Evolutionary conservation across 2,329 filamentous ascomycete genomes (phyloP).

Genomic region (Penicillium sp.): DNA sequence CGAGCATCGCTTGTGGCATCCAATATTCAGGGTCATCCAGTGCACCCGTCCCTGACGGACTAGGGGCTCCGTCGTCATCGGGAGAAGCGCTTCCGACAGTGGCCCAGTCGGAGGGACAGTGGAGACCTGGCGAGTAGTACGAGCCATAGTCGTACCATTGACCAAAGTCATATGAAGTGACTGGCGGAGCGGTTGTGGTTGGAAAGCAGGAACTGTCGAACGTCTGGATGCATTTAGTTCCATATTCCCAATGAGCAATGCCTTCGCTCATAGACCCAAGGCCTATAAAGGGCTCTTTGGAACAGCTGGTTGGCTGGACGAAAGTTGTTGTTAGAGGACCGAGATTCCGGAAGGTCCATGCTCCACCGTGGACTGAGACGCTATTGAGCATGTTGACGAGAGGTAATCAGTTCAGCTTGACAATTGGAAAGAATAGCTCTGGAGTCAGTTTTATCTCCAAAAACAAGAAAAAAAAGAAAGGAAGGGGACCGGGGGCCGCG

Average conservation of each 20-base stretch:
- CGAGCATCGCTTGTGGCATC: background rate
- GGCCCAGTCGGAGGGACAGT: conserved; percentile 19
- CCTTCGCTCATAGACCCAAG: background rate
- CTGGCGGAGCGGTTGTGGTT: background rate
- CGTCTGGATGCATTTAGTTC: background rate
- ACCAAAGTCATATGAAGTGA: background rate
- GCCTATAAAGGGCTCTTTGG: background rate
- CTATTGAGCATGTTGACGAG: background rate
- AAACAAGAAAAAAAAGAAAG: background rate
- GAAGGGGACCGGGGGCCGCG: background rate
- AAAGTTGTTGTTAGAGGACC: background rate
- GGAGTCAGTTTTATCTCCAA: no score
- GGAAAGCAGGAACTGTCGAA: background rate
- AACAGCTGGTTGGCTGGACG: background rate
- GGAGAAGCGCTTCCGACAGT: conserved; percentile 9
- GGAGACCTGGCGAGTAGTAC: conserved; percentile 16
- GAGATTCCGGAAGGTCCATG: background rate
- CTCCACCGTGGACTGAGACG: background rate
- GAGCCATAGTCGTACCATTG: background rate
- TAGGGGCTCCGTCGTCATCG: background rate
- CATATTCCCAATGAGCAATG: background rate
- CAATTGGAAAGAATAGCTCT: no score
- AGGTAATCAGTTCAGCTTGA: no score
- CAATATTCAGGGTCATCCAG: no score
- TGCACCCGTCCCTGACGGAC: conserved; percentile 1